These are phyloP conservation scores for Pseudogymnoascus sp. DNA, from an alignment of 2,329 filamentous ascomycete species.

Conservation along the genomic window DNA sequence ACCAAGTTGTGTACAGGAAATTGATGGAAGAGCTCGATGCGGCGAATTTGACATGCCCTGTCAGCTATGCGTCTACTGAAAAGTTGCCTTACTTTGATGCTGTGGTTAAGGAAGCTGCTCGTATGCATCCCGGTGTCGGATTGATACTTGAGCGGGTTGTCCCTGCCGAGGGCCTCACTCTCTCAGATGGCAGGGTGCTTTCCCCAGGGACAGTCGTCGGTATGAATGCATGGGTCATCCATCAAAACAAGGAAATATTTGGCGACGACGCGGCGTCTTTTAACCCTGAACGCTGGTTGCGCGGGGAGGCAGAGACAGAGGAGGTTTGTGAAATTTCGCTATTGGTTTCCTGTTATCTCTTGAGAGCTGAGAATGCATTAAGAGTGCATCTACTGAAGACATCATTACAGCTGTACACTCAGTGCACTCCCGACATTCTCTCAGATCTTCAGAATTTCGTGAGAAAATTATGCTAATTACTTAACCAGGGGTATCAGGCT, in stretches of 20 bases:
- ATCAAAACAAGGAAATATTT: constrained; percentile 37
- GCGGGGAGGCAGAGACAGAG: constrained; percentile 29
- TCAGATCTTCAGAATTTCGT: background rate
- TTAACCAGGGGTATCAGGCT: constrained; percentile 25
- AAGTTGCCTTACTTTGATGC: constrained; percentile 43
- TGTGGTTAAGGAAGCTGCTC: constrained; percentile 45
- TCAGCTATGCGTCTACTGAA: constrained; percentile 23
- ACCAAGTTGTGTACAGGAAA: constrained; percentile 26
- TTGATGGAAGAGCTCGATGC: constrained; percentile 35
- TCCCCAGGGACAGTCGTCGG: constrained; percentile 36
- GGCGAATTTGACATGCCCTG: constrained; percentile 25
- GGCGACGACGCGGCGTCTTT: constrained; percentile 41
- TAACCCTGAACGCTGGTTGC: constrained; percentile 44
- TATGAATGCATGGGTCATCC: constrained; percentile 37
- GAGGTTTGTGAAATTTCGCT: constrained; percentile 16
- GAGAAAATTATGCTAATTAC: background rate
- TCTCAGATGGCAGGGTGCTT: constrained; percentile 34
- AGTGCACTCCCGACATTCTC: background rate
- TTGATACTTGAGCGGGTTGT: constrained; percentile 47
- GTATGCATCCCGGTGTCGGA: constrained; percentile 44
- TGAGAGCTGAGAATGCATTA: background rate
- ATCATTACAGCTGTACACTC: background rate
- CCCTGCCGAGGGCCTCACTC: constrained; percentile 35
- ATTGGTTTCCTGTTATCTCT: background rate
- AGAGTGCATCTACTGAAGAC: background rate